Base-by-base conservation (phyloP, 768 basidiomycete genomes). In the Ramaria sp. region DNA sequence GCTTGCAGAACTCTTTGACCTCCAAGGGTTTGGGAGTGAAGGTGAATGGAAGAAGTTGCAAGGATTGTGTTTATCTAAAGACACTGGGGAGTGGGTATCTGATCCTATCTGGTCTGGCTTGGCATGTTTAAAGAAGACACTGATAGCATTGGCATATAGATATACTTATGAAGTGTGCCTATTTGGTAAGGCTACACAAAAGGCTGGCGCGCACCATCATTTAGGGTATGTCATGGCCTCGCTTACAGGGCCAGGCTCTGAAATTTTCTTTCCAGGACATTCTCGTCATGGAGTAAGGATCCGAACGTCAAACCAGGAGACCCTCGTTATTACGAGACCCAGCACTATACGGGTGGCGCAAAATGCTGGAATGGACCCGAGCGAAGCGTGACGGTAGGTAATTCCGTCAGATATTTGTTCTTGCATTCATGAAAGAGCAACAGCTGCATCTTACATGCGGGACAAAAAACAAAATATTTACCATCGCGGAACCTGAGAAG, bases 41-140 rank as follows among this genome's bases (percentile, higher is more conserved):
- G 95, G 90, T 48, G 90, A 96, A 70, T 99, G 91, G 91, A 95
- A 95, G 75, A 96, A 95, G 70, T 77, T 99, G 5, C 86, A 94
- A 20, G 77, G 79, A 5, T 71, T 74, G 1, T 98, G 95, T 61
- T 65, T 98, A 12, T 78, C 81, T 64, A 85, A 82, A 64, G 79
- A 94, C 52, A 74, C 78, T 4, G 95, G 96, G 74, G 95, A 96
- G 89, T 96, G 62, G 65, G 93, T 83, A 20, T n/a, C 36, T 37
- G 36, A 37, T 7, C 36, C n/a, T 83, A 20, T n/a, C 8, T 34
- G 8, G 32, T 34, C 30, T 32, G 8, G 32, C 16, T n/a, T 32
- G 1, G 27, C 1, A 15, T n/a, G 13, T 6, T 5, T 4, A n/a
- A 16, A n/a, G 7, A 16, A 9, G 6, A 34, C 28, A 38, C 36